Conservation (phyloP, 306 rosid species). For the Rosa lucieae region DNA sequence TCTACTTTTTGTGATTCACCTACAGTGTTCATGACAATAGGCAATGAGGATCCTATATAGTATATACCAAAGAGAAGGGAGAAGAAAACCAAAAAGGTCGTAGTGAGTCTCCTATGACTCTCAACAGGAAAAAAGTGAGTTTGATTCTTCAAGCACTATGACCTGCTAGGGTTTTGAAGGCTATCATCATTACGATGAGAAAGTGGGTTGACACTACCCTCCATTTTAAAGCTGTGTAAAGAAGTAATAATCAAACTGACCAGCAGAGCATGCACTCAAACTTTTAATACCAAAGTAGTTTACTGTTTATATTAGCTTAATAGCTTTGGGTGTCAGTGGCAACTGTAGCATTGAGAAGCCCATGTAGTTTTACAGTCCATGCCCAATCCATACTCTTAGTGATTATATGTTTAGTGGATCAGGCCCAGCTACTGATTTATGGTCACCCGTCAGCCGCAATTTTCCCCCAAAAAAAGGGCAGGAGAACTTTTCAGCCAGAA, state of each 20-base stretch:
- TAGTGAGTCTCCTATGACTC: conserved; percentile 11
- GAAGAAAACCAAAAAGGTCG: not conserved
- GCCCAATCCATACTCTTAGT: not conserved
- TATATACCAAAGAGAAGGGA: not conserved
- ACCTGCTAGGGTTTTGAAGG: conserved; percentile 21
- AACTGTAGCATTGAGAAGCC: not conserved
- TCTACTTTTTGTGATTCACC: not conserved
- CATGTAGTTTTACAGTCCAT: not conserved
- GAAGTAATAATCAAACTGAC: not conserved
- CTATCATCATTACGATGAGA: conserved; percentile 37
- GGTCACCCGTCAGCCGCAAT: too few relatives aligned
- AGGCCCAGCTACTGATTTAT: not conserved
- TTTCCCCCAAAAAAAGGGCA: too few relatives aligned
- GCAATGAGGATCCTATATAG: not conserved
- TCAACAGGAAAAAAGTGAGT: conserved; percentile 19
- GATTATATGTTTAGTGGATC: not conserved
- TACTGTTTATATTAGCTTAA: not conserved
- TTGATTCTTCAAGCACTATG: conserved; percentile 20
- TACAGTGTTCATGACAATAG: not conserved
- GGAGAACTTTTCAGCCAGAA: too few relatives aligned
- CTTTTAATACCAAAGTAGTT: not conserved
- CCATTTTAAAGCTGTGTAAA: not conserved
- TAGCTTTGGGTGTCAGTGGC: not conserved
- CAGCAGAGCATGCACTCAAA: conserved; percentile 2
- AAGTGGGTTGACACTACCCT: conserved; percentile 37